phyloP scores from a whole-genome alignment of 371 early-diverging fungal genomes.

The Rhizopus arrhizus region DNA sequence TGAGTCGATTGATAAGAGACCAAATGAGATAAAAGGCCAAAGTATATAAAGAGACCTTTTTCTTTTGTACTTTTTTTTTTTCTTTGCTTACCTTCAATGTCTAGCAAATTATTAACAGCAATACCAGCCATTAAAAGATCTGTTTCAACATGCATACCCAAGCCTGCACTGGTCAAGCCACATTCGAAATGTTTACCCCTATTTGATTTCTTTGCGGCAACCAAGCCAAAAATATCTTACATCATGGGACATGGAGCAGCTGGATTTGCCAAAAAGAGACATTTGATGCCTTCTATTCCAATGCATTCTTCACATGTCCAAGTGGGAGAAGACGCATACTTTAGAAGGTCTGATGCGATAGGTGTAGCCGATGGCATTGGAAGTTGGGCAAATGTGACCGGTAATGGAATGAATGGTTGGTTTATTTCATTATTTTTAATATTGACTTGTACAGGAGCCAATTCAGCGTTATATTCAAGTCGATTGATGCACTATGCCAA shows the following conservation, averaged over 20 bases:
- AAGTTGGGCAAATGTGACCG: conserved; percentile 65
- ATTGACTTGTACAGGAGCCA: conserved; percentile 60
- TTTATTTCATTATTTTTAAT: not conserved
- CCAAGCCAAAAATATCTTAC: conserved; percentile 23
- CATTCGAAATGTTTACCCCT: conserved; percentile 13
- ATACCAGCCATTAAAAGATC: not conserved
- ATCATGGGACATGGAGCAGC: conserved; percentile 26
- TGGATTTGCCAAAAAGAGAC: conserved; percentile 30
- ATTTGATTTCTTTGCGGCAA: conserved; percentile 29
- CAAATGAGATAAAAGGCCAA: not conserved
- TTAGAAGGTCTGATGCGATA: conserved; percentile 73
- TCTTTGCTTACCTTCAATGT: too few species aligned
- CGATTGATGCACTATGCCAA: conserved; percentile 92
- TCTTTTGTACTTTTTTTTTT: not conserved
- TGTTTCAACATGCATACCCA: not conserved
- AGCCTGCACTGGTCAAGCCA: not conserved
- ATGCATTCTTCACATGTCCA: conserved; percentile 41
- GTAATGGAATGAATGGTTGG: conserved; percentile 10
- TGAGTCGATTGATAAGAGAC: too few species aligned
- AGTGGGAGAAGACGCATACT: conserved; percentile 85
- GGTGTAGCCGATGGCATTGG: conserved; percentile 89
- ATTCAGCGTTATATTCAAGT: conserved; percentile 86
- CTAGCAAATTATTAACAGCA: not conserved
- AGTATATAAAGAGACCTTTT: not conserved
- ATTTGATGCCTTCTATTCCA: conserved; percentile 4